Percentiles rank a stretch among this genome's conserved stretches.
Conservation (phyloP, 2,329 filamentous ascomycete genomes). For the Tympanopsis confertula region DNA sequence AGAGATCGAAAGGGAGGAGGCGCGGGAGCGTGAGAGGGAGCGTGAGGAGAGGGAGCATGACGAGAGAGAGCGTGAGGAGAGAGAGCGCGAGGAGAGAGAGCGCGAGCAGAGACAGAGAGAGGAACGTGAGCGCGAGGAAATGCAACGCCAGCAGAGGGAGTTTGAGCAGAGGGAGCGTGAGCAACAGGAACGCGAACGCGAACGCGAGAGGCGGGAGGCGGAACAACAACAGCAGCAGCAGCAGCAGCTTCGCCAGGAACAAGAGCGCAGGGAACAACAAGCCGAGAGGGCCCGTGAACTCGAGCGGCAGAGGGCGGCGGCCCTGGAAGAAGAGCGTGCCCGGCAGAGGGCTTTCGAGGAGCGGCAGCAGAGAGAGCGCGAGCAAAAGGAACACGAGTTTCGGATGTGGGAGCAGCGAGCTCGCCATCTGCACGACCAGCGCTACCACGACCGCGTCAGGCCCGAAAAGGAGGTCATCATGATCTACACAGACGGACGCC, state of each 20-base stretch:
- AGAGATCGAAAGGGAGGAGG: too few relatives aligned
- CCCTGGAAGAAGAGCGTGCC: neutral
- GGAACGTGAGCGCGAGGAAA: too few relatives aligned
- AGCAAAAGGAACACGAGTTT: neutral
- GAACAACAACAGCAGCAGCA: neutral
- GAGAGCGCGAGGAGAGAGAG: neutral
- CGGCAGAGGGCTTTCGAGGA: neutral
- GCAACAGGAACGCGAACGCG: neutral
- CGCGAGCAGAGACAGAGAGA: neutral
- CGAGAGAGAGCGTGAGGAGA: neutral
- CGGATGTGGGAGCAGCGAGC: neutral
- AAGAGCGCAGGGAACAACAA: neutral
- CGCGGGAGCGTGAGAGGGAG: neutral
- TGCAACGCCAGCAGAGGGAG: too few relatives aligned
- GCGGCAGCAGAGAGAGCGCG: neutral
- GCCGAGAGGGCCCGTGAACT: neutral
- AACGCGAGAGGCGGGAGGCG: neutral
- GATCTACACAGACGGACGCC: too few relatives aligned
- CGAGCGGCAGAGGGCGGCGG: neutral
- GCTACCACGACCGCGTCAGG: neutral
- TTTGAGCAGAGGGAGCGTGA: neutral
- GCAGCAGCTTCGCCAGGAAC: neutral
- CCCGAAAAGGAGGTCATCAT: too few relatives aligned
- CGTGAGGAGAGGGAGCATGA: neutral
- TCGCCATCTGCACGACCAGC: neutral